A percentile compares a stretch with the other conserved stretches of the same genome.
phyloP scores from a whole-genome alignment of 176 grass and related monocot genomes.

The Oryza rufipogon region DNA sequence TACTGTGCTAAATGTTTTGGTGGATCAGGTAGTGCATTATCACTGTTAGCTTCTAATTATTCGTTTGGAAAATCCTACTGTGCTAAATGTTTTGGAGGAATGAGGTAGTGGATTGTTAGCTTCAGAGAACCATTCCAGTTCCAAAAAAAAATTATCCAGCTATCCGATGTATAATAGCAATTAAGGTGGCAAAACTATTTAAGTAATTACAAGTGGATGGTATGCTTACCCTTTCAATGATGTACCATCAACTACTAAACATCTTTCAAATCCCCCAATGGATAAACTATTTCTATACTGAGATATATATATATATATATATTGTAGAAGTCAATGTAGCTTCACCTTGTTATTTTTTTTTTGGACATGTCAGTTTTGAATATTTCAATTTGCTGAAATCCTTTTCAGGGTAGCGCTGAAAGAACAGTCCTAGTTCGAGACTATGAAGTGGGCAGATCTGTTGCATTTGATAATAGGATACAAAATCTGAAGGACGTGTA shows the following conservation, averaged over 20 bases:
- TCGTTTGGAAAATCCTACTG: too few species aligned
- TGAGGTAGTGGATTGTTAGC: neutral
- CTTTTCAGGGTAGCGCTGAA: conserved; percentile 74
- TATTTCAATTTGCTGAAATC: conserved; percentile 30
- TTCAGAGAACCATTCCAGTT: neutral
- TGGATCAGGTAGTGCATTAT: conserved; percentile 65
- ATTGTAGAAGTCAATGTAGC: neutral
- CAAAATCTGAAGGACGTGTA: conserved; percentile 88
- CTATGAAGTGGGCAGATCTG: conserved; percentile 70
- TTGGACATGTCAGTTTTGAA: neutral
- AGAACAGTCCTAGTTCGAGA: conserved; percentile 90
- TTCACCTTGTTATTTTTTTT: neutral
- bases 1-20: conserved; percentile 84
- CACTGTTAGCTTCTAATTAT: too few species aligned
- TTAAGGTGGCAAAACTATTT: neutral
- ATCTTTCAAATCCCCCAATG: neutral
- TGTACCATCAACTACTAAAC: neutral
- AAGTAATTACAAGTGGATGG: neutral
- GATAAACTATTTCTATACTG: neutral
- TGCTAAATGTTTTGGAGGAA: too few species aligned
- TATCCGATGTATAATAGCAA: neutral
- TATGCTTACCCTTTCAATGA: neutral
- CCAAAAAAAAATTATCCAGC: neutral
- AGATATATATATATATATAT: neutral
- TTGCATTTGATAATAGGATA: conserved; percentile 78